Evolutionary conservation across 768 basidiomycete genomes (phyloP).

Genomic region (Mycena filopes): DNA sequence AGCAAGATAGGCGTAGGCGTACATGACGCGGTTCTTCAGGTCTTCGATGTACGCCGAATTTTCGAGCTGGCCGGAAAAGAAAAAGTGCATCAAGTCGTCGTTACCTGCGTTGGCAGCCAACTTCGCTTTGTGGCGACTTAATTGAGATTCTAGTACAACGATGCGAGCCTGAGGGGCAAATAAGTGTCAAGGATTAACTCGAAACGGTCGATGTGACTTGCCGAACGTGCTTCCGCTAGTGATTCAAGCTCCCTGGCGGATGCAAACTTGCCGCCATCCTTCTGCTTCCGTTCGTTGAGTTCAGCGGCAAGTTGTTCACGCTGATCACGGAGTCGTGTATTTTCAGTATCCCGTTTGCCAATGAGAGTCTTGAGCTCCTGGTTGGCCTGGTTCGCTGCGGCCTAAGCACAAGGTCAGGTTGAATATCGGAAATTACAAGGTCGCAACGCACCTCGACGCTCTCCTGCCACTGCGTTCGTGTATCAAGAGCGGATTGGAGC

Average conservation of each 20-base stretch:
- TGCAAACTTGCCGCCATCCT: slow-evolving; percentile 66
- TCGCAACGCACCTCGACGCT: slow-evolving; percentile 50
- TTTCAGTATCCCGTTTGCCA: slow-evolving; percentile 73
- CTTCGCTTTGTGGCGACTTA: slow-evolving; percentile 75
- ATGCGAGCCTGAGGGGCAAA: slow-evolving; percentile 72
- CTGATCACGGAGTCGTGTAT: slow-evolving; percentile 73
- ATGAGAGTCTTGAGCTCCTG: slow-evolving; percentile 73
- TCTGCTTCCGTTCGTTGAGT: slow-evolving; percentile 72
- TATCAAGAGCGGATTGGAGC: slow-evolving; percentile 48
- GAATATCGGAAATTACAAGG: slow-evolving; percentile 20
- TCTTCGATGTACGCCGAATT: slow-evolving; percentile 61
- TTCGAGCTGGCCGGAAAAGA: slow-evolving; percentile 66
- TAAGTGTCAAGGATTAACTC: too few species aligned
- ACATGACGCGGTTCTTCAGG: slow-evolving; percentile 68
- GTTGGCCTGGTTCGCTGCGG: slow-evolving; percentile 56
- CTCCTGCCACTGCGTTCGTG: slow-evolving; percentile 61
- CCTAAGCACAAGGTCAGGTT: slow-evolving; percentile 39
- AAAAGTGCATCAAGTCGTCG: slow-evolving; percentile 77
- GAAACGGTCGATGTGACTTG: slow-evolving; percentile 39
- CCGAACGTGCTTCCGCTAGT: slow-evolving; percentile 71
- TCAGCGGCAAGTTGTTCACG: slow-evolving; percentile 77
- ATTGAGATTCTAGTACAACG: slow-evolving; percentile 73
- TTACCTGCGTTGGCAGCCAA: slow-evolving; percentile 81
- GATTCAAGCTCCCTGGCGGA: slow-evolving; percentile 73
- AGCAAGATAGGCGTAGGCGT: slow-evolving; percentile 37